Base-by-base conservation (phyloP, 345 rosid species). In the Raphanus sativus region DNA sequence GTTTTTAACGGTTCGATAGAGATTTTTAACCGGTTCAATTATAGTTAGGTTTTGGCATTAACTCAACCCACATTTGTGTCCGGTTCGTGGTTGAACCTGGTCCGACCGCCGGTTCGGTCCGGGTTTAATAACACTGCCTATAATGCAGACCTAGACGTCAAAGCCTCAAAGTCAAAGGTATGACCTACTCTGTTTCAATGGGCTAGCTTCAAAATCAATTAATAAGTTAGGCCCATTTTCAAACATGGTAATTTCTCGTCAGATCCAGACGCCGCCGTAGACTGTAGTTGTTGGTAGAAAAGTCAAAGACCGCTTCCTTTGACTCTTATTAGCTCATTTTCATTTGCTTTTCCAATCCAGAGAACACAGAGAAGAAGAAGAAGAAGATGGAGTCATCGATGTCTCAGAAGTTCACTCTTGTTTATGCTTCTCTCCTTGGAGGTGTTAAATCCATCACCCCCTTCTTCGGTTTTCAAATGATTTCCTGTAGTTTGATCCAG, bases 391-490 rank as follows among this genome's bases (percentile, higher is more conserved):
- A 65, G 3, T 63, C 70, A 54, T 69, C 81, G 13, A 48, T 63
- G 84, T 81, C 84, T 8, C 84, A 81, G 65, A 77, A 74, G 69
- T 33, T 73, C 10, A 81, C 84, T 65, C 73, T 81, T 56, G 79
- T 33, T 38, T 81, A 81, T 69, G 84, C 84, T 28, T 70, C 73
- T 69, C 65, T 81, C 24, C 87, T 89, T 28, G 97, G 97, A 89
- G 86, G 98, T 91, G 81, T 62, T 69, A 30, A 11, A 26, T 54
- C 11, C 13, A 28, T 77, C 25, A 3, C 12, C 16, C 45, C 25
- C 50, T 64, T 55, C 25, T 70, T 50, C 2, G 2, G 3, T 28
- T 67, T 48, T 16, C 61, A 9, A 11, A 60, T 61, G 0, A 30
- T 25, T 67, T 32, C 12, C 16, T 13, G 45, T 61, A 8, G 30